Percentiles rank a stretch among this genome's conserved stretches.
Conservation (phyloP, 176 grass and related monocot species). For the Raddia guianensis region DNA sequence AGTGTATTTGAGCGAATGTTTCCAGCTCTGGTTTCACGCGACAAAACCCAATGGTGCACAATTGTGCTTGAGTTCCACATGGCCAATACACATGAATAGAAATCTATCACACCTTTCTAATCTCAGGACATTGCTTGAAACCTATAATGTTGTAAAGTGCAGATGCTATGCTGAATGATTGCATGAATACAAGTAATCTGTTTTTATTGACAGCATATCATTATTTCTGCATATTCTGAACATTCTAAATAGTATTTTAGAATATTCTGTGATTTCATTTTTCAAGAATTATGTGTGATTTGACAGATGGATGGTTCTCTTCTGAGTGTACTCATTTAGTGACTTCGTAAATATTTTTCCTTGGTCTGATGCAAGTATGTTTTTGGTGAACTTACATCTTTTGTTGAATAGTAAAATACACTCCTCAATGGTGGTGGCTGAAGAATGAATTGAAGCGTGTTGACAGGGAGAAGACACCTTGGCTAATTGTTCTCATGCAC, state of each 20-base stretch:
- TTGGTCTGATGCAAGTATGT: not conserved
- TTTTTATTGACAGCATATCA: conserved; percentile 9
- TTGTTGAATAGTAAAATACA: conserved; percentile 78
- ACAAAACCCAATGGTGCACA: too few species aligned
- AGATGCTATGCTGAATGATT: not conserved
- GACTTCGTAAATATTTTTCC: not conserved
- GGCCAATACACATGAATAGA: not conserved
- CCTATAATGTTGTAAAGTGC: not conserved
- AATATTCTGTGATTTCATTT: too few species aligned
- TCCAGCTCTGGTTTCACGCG: too few species aligned
- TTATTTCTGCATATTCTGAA: not conserved
- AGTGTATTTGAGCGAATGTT: too few species aligned
- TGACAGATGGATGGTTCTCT: conserved; percentile 3
- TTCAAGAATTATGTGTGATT: not conserved
- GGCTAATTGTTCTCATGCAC: conserved; percentile 98
- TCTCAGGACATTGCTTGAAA: conserved; percentile 4
- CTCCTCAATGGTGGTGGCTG: conserved; percentile 90
- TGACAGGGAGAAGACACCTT: conserved; percentile 97
- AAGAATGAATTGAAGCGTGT: conserved; percentile 65
- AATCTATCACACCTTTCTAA: not conserved
- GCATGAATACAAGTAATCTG: not conserved
- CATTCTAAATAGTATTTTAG: conserved; percentile 12
- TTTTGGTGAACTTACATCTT: conserved; percentile 30
- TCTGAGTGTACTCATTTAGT: not conserved
- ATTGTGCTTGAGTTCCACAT: not conserved